Percentiles rank a stretch among this genome's conserved stretches.
Conservation (phyloP, 2,329 filamentous ascomycete species). For the Coniochaeta prunicola region DNA sequence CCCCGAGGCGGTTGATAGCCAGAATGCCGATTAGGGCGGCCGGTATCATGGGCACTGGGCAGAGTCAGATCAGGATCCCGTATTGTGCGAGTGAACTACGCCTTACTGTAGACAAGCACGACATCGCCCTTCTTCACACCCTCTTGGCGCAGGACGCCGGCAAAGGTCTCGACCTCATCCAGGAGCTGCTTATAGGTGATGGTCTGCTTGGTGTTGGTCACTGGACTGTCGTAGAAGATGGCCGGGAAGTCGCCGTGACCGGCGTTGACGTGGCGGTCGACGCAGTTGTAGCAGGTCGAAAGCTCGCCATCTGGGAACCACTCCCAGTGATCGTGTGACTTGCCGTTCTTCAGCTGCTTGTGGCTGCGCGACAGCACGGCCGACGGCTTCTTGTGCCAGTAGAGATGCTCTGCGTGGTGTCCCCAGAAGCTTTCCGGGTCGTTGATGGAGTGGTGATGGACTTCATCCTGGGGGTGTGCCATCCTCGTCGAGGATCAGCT, state of each 20-base stretch:
- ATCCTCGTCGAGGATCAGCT: conserved; percentile 11
- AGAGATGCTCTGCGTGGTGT: conserved; percentile 63
- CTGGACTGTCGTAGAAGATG: conserved; percentile 83
- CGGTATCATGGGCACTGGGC: conserved; percentile 86
- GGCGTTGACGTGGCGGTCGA: conserved; percentile 78
- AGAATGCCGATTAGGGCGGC: conserved; percentile 81
- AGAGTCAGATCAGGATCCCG: conserved; percentile 5
- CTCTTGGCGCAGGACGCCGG: conserved; percentile 74
- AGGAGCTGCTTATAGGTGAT: conserved; percentile 72
- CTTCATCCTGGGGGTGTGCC: conserved; percentile 41
- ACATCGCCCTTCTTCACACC: conserved; percentile 79
- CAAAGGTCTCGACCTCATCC: conserved; percentile 72
- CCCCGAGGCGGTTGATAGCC: conserved; percentile 72
- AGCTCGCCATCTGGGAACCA: conserved; percentile 91
- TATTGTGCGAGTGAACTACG: background rate
- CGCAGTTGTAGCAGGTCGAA: conserved; percentile 85
- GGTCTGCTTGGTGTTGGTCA: conserved; percentile 63
- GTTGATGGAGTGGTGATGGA: conserved; percentile 51
- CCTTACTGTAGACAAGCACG: conserved; percentile 79
- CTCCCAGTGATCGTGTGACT: conserved; percentile 69
- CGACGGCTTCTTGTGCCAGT: conserved; percentile 74
- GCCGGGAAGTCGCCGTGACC: conserved; percentile 69
- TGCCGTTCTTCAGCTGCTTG: conserved; percentile 56
- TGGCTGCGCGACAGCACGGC: conserved; percentile 50
- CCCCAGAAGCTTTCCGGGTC: conserved; percentile 70